Evolutionary conservation across 1,139 yeast genomes (phyloP).

Genomic region (Pichia sp.): DNA sequence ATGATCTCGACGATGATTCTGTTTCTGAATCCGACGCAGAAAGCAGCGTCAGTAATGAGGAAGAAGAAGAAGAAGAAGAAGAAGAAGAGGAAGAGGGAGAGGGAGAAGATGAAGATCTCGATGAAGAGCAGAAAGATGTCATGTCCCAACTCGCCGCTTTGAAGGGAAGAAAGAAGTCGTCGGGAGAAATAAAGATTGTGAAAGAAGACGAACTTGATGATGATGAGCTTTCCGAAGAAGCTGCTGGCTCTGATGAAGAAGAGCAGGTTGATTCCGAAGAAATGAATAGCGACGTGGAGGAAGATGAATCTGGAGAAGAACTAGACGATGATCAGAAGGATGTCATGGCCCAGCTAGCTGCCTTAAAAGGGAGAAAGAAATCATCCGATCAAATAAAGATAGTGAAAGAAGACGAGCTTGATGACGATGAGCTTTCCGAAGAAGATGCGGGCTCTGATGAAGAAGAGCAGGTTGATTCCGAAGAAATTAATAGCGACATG

Average conservation of each 20-base stretch:
- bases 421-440: slow-evolving; percentile 16
- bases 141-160: slow-evolving; percentile 9
- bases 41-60: background rate
- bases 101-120: slow-evolving; percentile 5
- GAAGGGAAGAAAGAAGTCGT: slow-evolving; percentile 7
- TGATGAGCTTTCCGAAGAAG: slow-evolving; percentile 11
- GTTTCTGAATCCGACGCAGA: slow-evolving; percentile 15
- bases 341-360: slow-evolving; percentile 13
- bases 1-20: slow-evolving; percentile 6
- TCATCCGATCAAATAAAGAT: slow-evolving; percentile 12
- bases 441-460: slow-evolving; percentile 5
- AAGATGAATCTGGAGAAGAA: slow-evolving; percentile 8
- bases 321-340: slow-evolving; percentile 14
- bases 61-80: slow-evolving; percentile 14
- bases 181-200: slow-evolving; percentile 15
- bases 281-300: slow-evolving; percentile 1
- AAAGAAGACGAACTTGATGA: slow-evolving; percentile 20
- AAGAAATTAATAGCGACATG: too few species aligned
- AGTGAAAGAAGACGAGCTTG: slow-evolving; percentile 22
- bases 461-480: background rate
- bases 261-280: slow-evolving; percentile 2
- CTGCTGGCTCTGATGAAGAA: slow-evolving; percentile 22
- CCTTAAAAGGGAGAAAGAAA: slow-evolving; percentile 13
- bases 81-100: slow-evolving; percentile 7
- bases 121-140: slow-evolving; percentile 13